Evolutionary conservation across 306 rosid species (phyloP), one percentile per base, ranked within the genome.

Genomic region (Senna tora): DNA sequence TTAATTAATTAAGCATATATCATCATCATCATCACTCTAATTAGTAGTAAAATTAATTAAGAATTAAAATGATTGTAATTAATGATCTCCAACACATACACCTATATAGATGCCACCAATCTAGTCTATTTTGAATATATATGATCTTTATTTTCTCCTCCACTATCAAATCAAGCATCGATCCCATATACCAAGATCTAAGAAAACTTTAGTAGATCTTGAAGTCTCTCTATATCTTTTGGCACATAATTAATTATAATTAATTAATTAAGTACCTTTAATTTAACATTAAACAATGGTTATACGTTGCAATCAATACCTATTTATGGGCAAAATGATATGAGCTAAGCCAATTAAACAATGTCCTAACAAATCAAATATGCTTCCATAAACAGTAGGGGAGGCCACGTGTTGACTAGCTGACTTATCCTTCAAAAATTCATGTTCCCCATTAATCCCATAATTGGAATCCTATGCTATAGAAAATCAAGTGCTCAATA

Each of bases 301-400:
- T 77, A n/a, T 80, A 12, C 8, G 79, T 77, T 65, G 20, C 76
- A 43, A 71, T 82, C 96, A 65, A 0, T 80, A 81, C 89, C 86
- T 67, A 85, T 76, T 77, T 81, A 73, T 11, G 67, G 75, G 79
- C 79, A 82, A 58, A 79, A 66, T 71, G 65, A 79, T 61, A 39
- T 55, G 20, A 19, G 20, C 13, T 67, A 54, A 64, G 15, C 75
- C 83, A 75, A 77, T 83, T 58, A 71, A 75, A 42, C 32, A 77
- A 36, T 67, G 81, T 50, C 81, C 67, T 51, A 61, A 74, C 75
- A 39, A 13, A 77, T 67, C 75, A 71, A 72, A 66, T 60, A 67
- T 57, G 67, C 46, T 74, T 45, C 78, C 67, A 79, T 38, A 38
- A 46, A 58, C 47, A 71, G 67, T 46, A 68, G 71, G 75, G 34